Evolutionary conservation across 129 eudicot genomes (phyloP).

Genomic region (Silybum marianum): DNA sequence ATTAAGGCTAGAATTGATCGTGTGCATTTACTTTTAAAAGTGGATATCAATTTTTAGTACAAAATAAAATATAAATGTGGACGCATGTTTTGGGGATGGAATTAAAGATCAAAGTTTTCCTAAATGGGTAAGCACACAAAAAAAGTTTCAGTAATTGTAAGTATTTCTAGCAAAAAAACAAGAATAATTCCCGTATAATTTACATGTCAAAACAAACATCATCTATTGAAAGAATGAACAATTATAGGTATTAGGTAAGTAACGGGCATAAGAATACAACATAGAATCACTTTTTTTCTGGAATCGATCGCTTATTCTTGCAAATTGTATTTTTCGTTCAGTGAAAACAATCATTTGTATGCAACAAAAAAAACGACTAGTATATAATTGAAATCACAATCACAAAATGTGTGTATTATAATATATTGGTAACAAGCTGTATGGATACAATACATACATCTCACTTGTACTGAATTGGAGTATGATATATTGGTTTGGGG

Average conservation of each 20-base stretch:
- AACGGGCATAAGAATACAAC: no score
- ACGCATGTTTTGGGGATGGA: no score
- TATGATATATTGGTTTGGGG: neutral
- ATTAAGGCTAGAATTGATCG: neutral
- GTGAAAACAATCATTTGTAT: no score
- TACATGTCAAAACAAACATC: no score
- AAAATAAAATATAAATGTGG: neutral
- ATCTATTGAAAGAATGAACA: no score
- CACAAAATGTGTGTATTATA: neutral
- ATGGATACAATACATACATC: no score
- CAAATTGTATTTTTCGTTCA: no score
- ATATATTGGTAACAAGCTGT: no score
- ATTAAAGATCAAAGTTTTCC: neutral
- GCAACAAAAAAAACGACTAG: neutral
- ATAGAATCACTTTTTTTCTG: neutral
- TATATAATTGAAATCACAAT: neutral
- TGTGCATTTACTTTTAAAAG: neutral
- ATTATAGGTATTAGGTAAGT: no score
- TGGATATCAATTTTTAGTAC: neutral
- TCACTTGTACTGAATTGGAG: no score
- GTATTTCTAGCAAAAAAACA: neutral
- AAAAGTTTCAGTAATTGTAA: slow-evolving; percentile 4
- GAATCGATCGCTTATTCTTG: neutral
- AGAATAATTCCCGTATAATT: neutral
- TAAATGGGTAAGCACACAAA: slow-evolving; percentile 12